phyloP scores from a whole-genome alignment of 2,329 filamentous ascomycete genomes.

The Apiospora aurea region DNA sequence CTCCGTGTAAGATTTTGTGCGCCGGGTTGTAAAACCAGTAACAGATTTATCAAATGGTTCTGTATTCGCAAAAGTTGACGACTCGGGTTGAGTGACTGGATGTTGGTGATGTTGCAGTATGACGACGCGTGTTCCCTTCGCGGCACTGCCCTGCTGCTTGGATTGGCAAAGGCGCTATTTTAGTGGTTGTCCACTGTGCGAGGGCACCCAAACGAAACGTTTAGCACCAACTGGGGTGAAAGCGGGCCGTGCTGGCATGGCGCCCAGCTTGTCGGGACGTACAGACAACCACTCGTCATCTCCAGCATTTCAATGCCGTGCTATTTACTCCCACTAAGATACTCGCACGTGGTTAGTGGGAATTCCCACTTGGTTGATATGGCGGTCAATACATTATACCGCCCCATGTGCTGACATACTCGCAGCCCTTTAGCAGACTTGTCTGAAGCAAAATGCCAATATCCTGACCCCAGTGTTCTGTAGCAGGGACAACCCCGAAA shows the following conservation, averaged over 20 bases:
- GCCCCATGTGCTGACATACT: no score
- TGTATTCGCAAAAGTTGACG: not conserved
- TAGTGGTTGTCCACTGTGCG: not conserved
- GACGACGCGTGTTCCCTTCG: not conserved
- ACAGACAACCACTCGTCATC: not conserved
- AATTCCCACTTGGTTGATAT: no score
- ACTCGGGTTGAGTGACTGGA: not conserved
- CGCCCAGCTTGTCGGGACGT: not conserved
- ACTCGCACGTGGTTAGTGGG: not conserved
- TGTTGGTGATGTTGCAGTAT: not conserved
- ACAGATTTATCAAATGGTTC: not conserved
- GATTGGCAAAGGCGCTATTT: conserved; percentile 3
- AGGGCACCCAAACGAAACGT: not conserved
- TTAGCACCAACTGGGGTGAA: not conserved
- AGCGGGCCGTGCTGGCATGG: not conserved
- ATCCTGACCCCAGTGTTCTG: no score
- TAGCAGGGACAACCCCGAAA: no score
- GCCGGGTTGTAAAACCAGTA: not conserved
- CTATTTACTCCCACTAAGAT: no score
- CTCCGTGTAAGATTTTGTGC: not conserved
- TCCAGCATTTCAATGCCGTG: not conserved
- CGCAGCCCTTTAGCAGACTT: no score
- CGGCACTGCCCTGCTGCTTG: not conserved
- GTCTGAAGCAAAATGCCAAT: no score
- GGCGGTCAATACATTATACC: no score